Conservation (phyloP, 306 rosid species). For the Begonia peltatifolia region DNA sequence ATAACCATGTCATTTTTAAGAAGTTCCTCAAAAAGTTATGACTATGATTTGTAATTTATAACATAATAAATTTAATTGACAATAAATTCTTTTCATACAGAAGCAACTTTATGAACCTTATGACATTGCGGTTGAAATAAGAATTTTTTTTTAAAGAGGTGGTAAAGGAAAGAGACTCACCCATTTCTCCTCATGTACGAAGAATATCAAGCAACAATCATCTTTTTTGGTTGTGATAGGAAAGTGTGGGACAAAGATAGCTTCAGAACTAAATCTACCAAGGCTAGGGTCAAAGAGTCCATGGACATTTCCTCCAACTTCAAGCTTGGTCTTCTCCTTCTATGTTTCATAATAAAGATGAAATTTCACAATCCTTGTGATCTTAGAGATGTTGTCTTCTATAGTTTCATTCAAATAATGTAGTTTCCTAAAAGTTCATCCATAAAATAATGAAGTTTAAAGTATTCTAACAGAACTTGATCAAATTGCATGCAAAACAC, state of each 20-base stretch:
- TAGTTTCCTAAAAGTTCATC: too few relatives aligned
- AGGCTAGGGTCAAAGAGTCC: conserved; percentile 77
- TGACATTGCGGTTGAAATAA: too few relatives aligned
- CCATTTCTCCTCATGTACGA: conserved; percentile 71
- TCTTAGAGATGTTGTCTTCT: conserved; percentile 53
- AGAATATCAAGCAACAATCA: conserved; percentile 76
- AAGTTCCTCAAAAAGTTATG: too few relatives aligned
- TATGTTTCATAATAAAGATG: conserved; percentile 65
- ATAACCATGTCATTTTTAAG: too few relatives aligned
- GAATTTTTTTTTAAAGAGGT: too few relatives aligned
- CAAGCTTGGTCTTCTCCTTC: conserved; percentile 44
- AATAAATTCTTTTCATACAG: too few relatives aligned
- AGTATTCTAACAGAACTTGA: too few relatives aligned
- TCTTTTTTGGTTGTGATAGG: conserved; percentile 71
- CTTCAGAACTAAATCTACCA: conserved; percentile 73
- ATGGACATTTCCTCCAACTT: conserved; percentile 72
- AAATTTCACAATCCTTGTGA: conserved; percentile 63
- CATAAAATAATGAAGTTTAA: too few relatives aligned
- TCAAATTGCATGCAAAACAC: background rate
- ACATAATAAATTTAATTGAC: too few relatives aligned
- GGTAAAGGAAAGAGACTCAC: too few relatives aligned
- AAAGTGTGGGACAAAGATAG: conserved; percentile 59
- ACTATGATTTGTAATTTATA: too few relatives aligned
- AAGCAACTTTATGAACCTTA: too few relatives aligned
- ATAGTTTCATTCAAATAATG: conserved; percentile 65